Base-by-base conservation (phyloP, 164 flowering plant genomes). In the Vitis amurensis region DNA sequence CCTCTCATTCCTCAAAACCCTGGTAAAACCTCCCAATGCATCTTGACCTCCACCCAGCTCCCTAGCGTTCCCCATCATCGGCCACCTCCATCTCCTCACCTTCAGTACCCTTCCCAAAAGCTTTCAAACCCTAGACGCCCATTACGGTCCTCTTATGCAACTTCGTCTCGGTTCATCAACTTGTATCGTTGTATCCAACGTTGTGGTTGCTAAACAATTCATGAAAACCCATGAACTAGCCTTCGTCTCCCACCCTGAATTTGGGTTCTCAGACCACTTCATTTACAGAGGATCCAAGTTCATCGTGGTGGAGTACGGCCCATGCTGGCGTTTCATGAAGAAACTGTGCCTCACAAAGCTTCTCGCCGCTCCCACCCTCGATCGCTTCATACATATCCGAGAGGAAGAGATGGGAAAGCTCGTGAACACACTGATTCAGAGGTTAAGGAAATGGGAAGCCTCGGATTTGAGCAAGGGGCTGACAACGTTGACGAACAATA, bases 81-180 rank as follows among this genome's bases (percentile, higher is more conserved):
- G 83, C 63, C 78, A 80, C 74, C 78, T 80, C 68, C 78, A 77
- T 55, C 66, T 77, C 0, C 11, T 80, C 83, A 80, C 74, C 76
- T 74, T 66, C 1, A 19, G 1, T 1, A 69, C 64, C 58, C 11
- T 80, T 1, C 76, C 80, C 30, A 69, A 60, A 14, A 67, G 72
- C 19, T 74, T 80, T 64, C 76, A 77, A 63, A 61, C 48, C 56
- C 69, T 80, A 11, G 71, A 80, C 37, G 55, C 60, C 55, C 71
- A 61, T 61, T 69, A 77, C 13, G 80, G 80, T 64, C 83, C 83
- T 0, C 76, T 80, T 64, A 80, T 80, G 69, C 66, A 14, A 47
- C 13, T 77, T 53, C 78, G 68, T 10, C 47, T 80, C 9, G 80
- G 83, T 8, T 73, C 83, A 11, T 66, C 83, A 3, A 31, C 59